Conservation (phyloP, 2,329 filamentous ascomycete genomes). For the Penicillium sclerotiorum region DNA sequence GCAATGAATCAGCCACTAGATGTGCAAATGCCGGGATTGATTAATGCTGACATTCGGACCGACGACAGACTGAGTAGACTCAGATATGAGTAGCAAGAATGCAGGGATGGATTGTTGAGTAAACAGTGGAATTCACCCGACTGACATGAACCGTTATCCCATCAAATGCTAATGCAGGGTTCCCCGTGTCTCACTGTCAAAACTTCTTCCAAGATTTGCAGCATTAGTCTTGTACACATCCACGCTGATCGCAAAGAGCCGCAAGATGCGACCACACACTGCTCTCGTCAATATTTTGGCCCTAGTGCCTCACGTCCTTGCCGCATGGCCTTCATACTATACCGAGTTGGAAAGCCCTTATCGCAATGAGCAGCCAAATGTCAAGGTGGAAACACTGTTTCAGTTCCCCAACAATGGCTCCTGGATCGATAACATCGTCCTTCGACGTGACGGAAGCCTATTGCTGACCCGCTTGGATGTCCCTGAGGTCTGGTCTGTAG, state of each 20-base stretch:
- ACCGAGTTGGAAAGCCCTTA: not conserved
- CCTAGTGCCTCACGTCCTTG: constrained; percentile 11
- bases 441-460: constrained; percentile 23
- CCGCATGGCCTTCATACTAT: not conserved
- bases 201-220: no score
- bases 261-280: constrained; percentile 13
- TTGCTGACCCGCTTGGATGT: constrained; percentile 25
- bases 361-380: constrained; percentile 17
- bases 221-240: not conserved
- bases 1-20: no score
- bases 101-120: no score
- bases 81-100: no score
- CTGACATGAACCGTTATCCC: no score
- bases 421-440: constrained; percentile 24
- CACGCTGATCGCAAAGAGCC: not conserved
- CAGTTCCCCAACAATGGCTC: constrained; percentile 29
- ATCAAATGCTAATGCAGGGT: no score
- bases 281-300: constrained; percentile 11
- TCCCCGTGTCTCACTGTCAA: no score
- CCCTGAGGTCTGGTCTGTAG: constrained; percentile 24
- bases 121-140: no score
- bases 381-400: constrained; percentile 22
- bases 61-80: no score
- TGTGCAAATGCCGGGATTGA: no score
- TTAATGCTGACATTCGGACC: no score